Base-by-base conservation (phyloP, 2,329 filamentous ascomycete genomes). In the Fusarium cyanostomum region DNA sequence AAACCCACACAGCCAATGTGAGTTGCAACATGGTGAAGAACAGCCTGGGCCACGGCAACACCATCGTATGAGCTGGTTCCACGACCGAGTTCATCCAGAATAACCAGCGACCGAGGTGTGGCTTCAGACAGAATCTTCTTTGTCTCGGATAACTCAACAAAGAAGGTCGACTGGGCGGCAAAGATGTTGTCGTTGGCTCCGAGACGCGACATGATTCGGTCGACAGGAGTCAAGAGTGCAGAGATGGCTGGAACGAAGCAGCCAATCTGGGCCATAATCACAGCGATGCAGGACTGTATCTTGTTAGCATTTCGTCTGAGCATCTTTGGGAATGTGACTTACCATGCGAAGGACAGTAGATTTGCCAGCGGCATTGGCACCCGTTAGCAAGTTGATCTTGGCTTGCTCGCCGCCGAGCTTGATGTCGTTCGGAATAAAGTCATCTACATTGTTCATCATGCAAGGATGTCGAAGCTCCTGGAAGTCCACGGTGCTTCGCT, bases 131-230 rank as follows among this genome's bases (percentile, higher is more conserved):
- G 84, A 46, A 99, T 99, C 82, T 98, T 98, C 81, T 98, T 97
- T 0, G 95, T 99, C 76, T 99, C 95, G 0, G 93, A 94, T 2
- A 99, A 82, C 77, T 99, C 95, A 26, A 99, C 94, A 73, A 99
- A 98, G 82, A 99, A 99, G 3, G 95, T 99, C 12, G 92, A 96
- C 76, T 99, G 95, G 0, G 94, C 92, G 1, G 94, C 95, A 74
- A 99, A 98, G 70, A 99, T 99, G 77, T 98, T 98, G 86, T 99
- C 95, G 72, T 98, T 97, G 43, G 95, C 95, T 9, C 95, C 95
- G 0, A 99, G 87, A 41, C 95, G 92, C 9, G 94, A 98, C 95
- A 99, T 99, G 81, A 99, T 98, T 52, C 95, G 92, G 74, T 99
- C 95, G 4, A 96, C 88, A 0, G 95, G 94, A 0, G 94, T 98